Conservation (phyloP, 2,329 filamentous ascomycete species). For the Aspergillus transmontanensis region DNA sequence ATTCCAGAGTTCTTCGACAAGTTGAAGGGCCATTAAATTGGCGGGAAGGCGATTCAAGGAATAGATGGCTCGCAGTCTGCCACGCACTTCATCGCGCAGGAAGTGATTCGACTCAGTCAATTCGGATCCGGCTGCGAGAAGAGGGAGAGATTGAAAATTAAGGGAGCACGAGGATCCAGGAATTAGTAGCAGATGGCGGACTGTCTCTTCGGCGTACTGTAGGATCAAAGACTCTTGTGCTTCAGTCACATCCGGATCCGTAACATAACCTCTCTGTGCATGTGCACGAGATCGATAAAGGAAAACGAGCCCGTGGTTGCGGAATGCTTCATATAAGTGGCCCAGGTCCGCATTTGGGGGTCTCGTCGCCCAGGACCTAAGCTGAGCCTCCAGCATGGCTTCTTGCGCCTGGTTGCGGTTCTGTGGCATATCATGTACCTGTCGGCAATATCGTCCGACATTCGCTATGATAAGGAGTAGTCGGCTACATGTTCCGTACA, state of each 20-base stretch:
- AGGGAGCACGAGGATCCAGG: conserved; percentile 10
- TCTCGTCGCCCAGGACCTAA: conserved; percentile 9
- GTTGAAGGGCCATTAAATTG: conserved; percentile 14
- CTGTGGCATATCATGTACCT: conserved; percentile 9
- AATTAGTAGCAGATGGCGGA: conserved; percentile 14
- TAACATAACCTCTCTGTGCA: conserved; percentile 5
- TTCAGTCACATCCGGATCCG: conserved; percentile 11
- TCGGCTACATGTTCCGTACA: conserved; percentile 15
- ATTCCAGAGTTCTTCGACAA: conserved; percentile 16
- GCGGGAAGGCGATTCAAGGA: conserved; percentile 17
- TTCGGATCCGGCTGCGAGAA: conserved; percentile 17
- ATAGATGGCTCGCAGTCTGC: conserved; percentile 16
- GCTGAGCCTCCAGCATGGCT: conserved; percentile 15
- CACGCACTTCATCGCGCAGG: conserved; percentile 12
- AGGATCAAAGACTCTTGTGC: conserved; percentile 14
- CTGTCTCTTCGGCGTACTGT: conserved; percentile 16
- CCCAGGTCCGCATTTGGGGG: conserved; percentile 12
- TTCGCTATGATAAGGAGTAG: conserved; percentile 14
- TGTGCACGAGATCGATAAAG: conserved; percentile 14
- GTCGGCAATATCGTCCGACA: conserved; percentile 19
- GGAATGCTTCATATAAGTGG: conserved; percentile 19
- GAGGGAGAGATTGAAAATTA: conserved; percentile 19
- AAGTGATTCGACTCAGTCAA: conserved; percentile 8
- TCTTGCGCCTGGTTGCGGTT: conserved; percentile 11
- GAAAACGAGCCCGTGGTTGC: conserved; percentile 16